A percentile compares a stretch with the other conserved stretches of the same genome.
Conservation (phyloP, 352 stramenopile species). For the Phytophthora pinifolia region DNA sequence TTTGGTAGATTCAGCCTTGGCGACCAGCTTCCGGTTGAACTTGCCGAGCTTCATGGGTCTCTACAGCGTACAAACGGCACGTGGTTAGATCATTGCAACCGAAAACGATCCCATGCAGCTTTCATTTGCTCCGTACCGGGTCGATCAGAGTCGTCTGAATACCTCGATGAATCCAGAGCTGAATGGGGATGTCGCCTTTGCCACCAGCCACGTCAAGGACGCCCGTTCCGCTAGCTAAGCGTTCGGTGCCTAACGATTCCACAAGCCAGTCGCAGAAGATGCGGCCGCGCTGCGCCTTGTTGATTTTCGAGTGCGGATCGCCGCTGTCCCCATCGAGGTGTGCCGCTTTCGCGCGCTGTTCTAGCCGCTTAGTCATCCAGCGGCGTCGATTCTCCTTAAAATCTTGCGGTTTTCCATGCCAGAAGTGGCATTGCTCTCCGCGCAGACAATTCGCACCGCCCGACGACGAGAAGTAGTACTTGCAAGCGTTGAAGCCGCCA, state of each 20-base stretch:
- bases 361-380: constrained; percentile 68
- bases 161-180: constrained; percentile 76
- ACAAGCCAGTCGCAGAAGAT: constrained; percentile 88
- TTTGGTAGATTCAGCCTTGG: constrained; percentile 28
- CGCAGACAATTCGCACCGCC: constrained; percentile 59
- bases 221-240: constrained; percentile 50
- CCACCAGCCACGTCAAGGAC: constrained; percentile 89
- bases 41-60: constrained; percentile 80
- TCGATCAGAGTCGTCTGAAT: constrained; percentile 87
- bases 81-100: no score
- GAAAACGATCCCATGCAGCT: background rate
- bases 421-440: constrained; percentile 79
- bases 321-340: constrained; percentile 62
- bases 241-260: constrained; percentile 43
- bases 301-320: constrained; percentile 65
- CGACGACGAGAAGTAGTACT: constrained; percentile 84
- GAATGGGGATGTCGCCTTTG: constrained; percentile 86
- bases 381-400: constrained; percentile 65
- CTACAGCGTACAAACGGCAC: constrained; percentile 23
- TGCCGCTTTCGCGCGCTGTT: constrained; percentile 55
- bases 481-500: constrained; percentile 80
- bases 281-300: constrained; percentile 72
- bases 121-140: constrained; percentile 42
- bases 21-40: constrained; percentile 66
- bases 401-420: constrained; percentile 61